Percentiles rank a stretch among this genome's conserved stretches.
Conservation (phyloP, 2,329 filamentous ascomycete species). For the Aureobasidium leucospermi region DNA sequence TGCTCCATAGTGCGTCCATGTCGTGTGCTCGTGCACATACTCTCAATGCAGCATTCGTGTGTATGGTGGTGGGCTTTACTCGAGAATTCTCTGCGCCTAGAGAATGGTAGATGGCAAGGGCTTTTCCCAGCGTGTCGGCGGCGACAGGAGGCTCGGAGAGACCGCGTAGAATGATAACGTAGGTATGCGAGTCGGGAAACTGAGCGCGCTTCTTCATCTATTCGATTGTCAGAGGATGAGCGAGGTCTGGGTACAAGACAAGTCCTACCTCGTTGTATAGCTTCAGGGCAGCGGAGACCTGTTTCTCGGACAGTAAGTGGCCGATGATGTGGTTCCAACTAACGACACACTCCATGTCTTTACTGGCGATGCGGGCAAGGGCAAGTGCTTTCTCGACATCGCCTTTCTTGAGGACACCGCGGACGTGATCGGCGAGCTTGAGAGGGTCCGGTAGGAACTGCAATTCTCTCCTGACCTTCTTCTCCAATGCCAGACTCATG, state of each 20-base stretch:
- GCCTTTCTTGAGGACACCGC: slow-evolving; percentile 50
- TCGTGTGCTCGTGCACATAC: slow-evolving; percentile 70
- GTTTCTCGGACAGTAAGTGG: slow-evolving; percentile 56
- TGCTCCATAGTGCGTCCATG: slow-evolving; percentile 71
- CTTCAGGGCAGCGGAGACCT: slow-evolving; percentile 61
- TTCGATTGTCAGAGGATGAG: slow-evolving; percentile 13
- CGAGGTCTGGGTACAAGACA: background rate
- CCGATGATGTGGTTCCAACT: slow-evolving; percentile 85
- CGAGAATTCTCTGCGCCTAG: slow-evolving; percentile 58
- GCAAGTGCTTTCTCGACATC: slow-evolving; percentile 60
- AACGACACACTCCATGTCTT: slow-evolving; percentile 57
- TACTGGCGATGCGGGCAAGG: slow-evolving; percentile 63
- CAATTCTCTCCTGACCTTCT: slow-evolving; percentile 48
- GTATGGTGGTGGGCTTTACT: slow-evolving; percentile 67
- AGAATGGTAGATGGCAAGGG: slow-evolving; percentile 68
- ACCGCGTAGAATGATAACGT: slow-evolving; percentile 73
- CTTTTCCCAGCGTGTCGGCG: slow-evolving; percentile 54
- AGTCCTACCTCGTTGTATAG: slow-evolving; percentile 74
- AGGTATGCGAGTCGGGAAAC: slow-evolving; percentile 73
- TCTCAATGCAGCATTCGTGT: slow-evolving; percentile 80
- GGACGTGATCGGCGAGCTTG: slow-evolving; percentile 63
- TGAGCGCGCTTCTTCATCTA: slow-evolving; percentile 94
- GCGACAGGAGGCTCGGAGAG: slow-evolving; percentile 55
- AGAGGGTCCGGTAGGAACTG: slow-evolving; percentile 61
- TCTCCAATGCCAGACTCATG: slow-evolving; percentile 16